Evolutionary conservation across 345 rosid species (phyloP), one percentile per base, ranked within the genome.

Genomic region (Corchorus capsularis): DNA sequence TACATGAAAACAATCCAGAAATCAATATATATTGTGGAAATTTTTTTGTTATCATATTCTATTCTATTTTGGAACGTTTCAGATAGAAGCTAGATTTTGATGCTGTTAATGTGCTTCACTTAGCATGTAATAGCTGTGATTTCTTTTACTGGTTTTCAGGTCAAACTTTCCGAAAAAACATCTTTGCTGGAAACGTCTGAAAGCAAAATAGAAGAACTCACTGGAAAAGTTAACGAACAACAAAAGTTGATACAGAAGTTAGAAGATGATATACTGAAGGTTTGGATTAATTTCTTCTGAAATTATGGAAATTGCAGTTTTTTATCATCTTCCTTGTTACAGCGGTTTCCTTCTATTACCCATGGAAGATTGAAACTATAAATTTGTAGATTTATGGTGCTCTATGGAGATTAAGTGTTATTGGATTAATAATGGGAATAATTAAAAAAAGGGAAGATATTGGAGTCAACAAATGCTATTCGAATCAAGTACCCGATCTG

Each of bases 221-320:
- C 89, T 60, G 86, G 82, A 41, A 86, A 92, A 85, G 83, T 90
- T 80, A 86, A 84, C 39, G 95, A 96, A 82, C 99, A 93, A 77
- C 93, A 90, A 73, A 92, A 81, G 73, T 83, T 96, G 74, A 92
- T 93, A 80, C 99, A 93, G 77, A 96, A 93, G 88, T 84, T 96
- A 89, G 99, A 93, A 81, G 99, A 93, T 82, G 99, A 93, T 81
- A 96, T 93, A 61, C 85, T 85, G 83, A 93, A 93, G 97, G 98
- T 95, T 78, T 32, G 88, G 62, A 80, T 66, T 46, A 71, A 74
- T 64, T 77, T 77, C 75, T 80, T 74, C 27, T 70, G 34, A 56
- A 73, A 49, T 47, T 59, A 67, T 69, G 47, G 13, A 72, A 34
- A 63, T 63, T 46, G 15, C 16, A 5, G 27, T 70, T 69, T 27